Evolutionary conservation across 805 yeast species (phyloP).

Genomic region (Schwanniomyces vanrijiae): DNA sequence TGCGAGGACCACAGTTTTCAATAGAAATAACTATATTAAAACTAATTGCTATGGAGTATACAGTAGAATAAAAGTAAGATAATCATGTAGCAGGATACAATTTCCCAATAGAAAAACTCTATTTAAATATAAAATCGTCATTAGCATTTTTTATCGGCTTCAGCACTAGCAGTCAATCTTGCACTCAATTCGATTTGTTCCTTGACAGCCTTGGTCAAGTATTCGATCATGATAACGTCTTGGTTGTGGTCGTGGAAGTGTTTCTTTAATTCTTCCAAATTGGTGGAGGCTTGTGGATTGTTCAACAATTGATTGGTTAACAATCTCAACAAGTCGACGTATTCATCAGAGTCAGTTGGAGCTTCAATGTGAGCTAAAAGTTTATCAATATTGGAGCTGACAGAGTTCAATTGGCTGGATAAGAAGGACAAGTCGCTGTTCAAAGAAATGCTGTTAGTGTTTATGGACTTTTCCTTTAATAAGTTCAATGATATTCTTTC

Average conservation of each 20-base stretch:
- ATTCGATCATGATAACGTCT: slow-evolving; percentile 79
- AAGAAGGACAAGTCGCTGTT: slow-evolving; percentile 48
- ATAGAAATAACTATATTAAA: background rate
- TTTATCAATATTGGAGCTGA: slow-evolving; percentile 48
- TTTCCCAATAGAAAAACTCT: background rate
- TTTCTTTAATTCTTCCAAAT: slow-evolving; percentile 52
- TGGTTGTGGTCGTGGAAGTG: slow-evolving; percentile 72
- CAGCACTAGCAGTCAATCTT: slow-evolving; percentile 56
- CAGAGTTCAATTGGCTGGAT: slow-evolving; percentile 43
- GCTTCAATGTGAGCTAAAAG: slow-evolving; percentile 49
- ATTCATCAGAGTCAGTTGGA: slow-evolving; percentile 41
- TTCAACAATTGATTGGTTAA: slow-evolving; percentile 57
- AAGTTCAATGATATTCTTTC: slow-evolving; percentile 60
- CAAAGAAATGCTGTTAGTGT: slow-evolving; percentile 26
- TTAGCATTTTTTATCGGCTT: slow-evolving; percentile 18
- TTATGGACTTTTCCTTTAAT: slow-evolving; percentile 35
- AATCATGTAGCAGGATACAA: background rate
- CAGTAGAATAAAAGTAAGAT: background rate
- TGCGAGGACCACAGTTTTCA: background rate
- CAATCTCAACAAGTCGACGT: slow-evolving; percentile 63
- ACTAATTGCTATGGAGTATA: slow-evolving; percentile 1
- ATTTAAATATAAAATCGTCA: background rate
- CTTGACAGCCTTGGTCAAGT: slow-evolving; percentile 78
- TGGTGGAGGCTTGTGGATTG: slow-evolving; percentile 50
- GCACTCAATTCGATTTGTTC: slow-evolving; percentile 81